These are phyloP conservation scores for Quercus aquifolioides DNA, from an alignment of 306 rosid genomes.

Conservation along the genomic window DNA sequence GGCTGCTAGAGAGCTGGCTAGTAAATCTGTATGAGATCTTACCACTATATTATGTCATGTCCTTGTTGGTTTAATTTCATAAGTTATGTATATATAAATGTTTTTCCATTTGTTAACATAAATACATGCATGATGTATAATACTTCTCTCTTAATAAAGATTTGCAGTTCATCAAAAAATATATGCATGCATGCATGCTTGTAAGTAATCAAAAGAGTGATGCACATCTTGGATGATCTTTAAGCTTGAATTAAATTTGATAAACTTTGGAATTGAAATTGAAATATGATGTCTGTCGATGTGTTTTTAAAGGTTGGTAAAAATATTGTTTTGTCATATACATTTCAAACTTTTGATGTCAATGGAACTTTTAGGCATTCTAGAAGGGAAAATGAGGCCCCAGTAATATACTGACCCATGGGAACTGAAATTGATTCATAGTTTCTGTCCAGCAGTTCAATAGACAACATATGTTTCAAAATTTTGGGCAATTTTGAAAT, in stretches of 20 bases:
- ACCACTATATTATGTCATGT: constrained; percentile 1
- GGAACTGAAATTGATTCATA: not conserved
- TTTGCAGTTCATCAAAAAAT: no score
- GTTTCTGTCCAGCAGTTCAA: not conserved
- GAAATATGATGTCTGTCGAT: not conserved
- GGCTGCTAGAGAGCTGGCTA: constrained; percentile 98
- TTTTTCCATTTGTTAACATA: not conserved
- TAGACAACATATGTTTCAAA: not conserved
- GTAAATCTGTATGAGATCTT: constrained; percentile 69
- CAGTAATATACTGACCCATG: not conserved
- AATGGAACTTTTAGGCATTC: not conserved
- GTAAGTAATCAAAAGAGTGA: not conserved
- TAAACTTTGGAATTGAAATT: not conserved
- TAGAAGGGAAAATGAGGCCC: not conserved
- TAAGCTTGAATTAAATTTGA: not conserved
- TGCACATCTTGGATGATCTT: not conserved
- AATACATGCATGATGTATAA: not conserved
- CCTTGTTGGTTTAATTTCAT: constrained; percentile 7
- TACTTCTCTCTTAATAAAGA: no score
- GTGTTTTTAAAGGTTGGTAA: not conserved
- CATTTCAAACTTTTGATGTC: not conserved
- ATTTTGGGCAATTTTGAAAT: not conserved
- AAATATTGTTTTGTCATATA: not conserved
- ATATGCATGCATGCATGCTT: not conserved
- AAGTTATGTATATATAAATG: not conserved